These are phyloP conservation scores for Daldinia sp. DNA, from an alignment of 2,329 filamentous ascomycete species.

Conservation along the genomic window DNA sequence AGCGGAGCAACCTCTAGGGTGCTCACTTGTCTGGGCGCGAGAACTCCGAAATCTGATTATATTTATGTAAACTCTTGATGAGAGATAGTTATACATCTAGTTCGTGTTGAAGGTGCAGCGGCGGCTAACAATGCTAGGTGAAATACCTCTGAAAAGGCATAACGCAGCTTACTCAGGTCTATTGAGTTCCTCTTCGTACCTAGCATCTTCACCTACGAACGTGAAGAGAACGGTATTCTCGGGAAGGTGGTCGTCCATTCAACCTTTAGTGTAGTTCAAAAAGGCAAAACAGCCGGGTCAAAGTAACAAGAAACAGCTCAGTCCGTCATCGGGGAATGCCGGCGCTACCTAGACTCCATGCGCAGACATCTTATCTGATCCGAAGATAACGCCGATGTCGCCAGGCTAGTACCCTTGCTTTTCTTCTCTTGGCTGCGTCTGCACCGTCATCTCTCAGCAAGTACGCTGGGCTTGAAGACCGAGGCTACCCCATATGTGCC, in stretches of 20 bases:
- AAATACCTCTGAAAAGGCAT: not conserved
- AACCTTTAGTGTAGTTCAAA: not conserved
- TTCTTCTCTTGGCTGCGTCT: constrained; percentile 41
- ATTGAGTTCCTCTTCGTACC: not conserved
- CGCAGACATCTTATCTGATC: constrained; percentile 65
- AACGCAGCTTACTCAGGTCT: not conserved
- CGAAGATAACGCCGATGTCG: constrained; percentile 64
- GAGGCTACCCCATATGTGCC: constrained; percentile 15
- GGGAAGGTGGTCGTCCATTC: not conserved
- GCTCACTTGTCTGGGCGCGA: not conserved
- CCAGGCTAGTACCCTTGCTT: constrained; percentile 37
- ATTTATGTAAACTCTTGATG: not conserved
- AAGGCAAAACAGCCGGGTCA: not conserved
- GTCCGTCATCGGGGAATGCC: constrained; percentile 37
- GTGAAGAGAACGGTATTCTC: not conserved
- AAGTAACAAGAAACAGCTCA: not conserved
- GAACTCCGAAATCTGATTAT: not conserved
- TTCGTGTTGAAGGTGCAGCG: not conserved
- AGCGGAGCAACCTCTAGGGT: constrained; percentile 1
- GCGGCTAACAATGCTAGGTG: not conserved
- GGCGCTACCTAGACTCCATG: constrained; percentile 25
- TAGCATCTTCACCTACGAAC: not conserved
- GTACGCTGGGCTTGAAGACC: constrained; percentile 9
- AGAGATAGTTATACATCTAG: too few species aligned
- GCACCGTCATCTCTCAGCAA: constrained; percentile 35